A percentile compares a stretch with the other conserved stretches of the same genome.
Evolutionary conservation across 2,329 filamentous ascomycete species (phyloP).

Genomic region (Colletotrichum eleusines): DNA sequence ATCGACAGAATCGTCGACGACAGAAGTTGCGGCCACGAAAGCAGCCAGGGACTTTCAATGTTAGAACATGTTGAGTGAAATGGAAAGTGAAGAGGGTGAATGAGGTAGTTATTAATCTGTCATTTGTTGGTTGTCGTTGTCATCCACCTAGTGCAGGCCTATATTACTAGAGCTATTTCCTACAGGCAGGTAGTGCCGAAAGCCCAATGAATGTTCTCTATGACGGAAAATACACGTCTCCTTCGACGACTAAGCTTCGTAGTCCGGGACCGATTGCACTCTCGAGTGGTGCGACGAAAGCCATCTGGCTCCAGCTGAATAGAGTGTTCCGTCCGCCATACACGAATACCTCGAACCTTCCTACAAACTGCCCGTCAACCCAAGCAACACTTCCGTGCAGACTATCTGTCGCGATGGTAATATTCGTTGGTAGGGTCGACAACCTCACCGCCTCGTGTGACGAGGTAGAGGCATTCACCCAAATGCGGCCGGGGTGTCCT

Average conservation of each 20-base stretch:
- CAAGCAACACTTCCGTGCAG: conserved; percentile 62
- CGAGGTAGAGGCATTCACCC: conserved; percentile 61
- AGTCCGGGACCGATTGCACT: neutral
- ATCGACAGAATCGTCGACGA: too few species aligned
- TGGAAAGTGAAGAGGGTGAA: too few species aligned
- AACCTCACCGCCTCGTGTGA: conserved; percentile 57
- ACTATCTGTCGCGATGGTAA: conserved; percentile 59
- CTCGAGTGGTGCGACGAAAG: conserved; percentile 64
- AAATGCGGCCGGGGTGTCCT: conserved; percentile 63
- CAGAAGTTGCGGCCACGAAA: too few species aligned
- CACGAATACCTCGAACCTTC: conserved; percentile 66
- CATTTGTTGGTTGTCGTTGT: too few species aligned
- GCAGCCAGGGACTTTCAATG: too few species aligned
- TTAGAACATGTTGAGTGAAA: too few species aligned
- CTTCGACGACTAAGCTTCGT: conserved; percentile 1
- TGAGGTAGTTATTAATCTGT: too few species aligned
- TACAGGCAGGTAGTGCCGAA: neutral
- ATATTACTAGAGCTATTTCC: neutral
- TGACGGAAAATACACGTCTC: neutral
- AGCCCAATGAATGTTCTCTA: neutral
- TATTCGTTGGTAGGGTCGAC: conserved; percentile 45
- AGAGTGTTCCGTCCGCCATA: conserved; percentile 63
- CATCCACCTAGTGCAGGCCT: neutral
- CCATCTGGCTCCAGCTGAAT: conserved; percentile 69
- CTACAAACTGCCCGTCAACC: conserved; percentile 59